These are phyloP conservation scores for Solanum corneliomulleri DNA, from an alignment of 257 asterid species.

Conservation along the genomic window DNA sequence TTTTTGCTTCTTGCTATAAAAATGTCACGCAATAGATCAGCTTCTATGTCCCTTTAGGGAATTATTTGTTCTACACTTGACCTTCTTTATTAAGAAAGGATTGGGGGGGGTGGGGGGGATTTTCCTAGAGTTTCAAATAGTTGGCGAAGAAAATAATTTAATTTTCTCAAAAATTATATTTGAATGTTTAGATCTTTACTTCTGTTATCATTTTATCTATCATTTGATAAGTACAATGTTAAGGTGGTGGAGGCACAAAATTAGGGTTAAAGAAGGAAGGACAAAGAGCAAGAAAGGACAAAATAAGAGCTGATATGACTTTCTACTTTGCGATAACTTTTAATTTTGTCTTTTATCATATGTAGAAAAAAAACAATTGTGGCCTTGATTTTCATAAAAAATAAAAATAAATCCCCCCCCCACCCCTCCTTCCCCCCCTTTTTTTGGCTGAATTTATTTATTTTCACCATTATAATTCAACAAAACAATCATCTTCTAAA, in stretches of 20 bases:
- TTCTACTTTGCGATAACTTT: background rate
- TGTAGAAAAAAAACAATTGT: background rate
- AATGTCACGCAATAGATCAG: background rate
- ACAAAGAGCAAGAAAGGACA: background rate
- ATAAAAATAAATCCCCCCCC: no score
- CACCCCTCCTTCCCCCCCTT: rapidly evolving
- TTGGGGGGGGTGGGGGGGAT: background rate
- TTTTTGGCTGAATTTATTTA: background rate
- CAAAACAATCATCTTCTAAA: background rate
- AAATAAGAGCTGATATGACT: background rate
- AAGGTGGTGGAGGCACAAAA: background rate
- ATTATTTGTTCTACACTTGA: background rate
- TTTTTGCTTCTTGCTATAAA: background rate
- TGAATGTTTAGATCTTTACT: background rate
- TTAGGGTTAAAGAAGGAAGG: background rate
- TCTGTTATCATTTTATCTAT: background rate
- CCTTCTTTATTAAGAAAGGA: background rate
- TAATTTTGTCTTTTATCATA: background rate
- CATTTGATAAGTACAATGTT: background rate
- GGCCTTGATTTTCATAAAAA: background rate
- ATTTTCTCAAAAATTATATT: background rate
- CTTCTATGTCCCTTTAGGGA: background rate
- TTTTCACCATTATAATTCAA: background rate
- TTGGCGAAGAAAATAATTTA: background rate
- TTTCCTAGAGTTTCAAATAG: background rate